A percentile compares a stretch with the other conserved stretches of the same genome.
Conservation (phyloP, 179 eudicot genomes). For the Heliamphora pulchella region DNA sequence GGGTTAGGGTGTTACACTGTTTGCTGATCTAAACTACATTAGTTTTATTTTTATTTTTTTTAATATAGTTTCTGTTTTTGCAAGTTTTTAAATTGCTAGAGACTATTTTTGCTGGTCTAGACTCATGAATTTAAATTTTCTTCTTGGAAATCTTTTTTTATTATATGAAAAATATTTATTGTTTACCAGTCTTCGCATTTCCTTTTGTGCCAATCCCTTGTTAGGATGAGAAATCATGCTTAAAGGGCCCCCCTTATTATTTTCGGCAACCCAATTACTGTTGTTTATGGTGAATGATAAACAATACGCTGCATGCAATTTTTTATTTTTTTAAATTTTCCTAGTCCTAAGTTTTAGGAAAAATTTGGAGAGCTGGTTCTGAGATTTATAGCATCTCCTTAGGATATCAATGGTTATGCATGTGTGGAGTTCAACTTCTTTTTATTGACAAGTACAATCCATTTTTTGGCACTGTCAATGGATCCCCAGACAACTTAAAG, state of each 20-base stretch:
- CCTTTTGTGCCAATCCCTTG: neutral
- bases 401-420: neutral
- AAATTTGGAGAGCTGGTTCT: neutral
- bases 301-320: neutral
- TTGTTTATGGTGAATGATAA: neutral
- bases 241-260: neutral
- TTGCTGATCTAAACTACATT: neutral
- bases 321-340: neutral
- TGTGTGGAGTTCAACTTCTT: conserved; percentile 8
- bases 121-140: neutral
- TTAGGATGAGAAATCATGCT: neutral
- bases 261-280: neutral
- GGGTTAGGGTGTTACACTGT: neutral
- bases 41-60: neutral
- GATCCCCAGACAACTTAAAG: neutral
- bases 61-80: neutral
- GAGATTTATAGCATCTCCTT: neutral
- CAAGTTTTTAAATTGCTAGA: neutral
- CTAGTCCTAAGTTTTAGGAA: neutral
- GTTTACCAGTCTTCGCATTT: neutral
- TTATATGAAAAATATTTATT: neutral
- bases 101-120: neutral
- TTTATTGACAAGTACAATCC: conserved; percentile 4
- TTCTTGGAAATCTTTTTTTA: neutral
- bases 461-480: neutral